Evolutionary conservation across 179 eudicot genomes (phyloP), one percentile per base, ranked within the genome.

Genomic region (Nepenthes alata): DNA sequence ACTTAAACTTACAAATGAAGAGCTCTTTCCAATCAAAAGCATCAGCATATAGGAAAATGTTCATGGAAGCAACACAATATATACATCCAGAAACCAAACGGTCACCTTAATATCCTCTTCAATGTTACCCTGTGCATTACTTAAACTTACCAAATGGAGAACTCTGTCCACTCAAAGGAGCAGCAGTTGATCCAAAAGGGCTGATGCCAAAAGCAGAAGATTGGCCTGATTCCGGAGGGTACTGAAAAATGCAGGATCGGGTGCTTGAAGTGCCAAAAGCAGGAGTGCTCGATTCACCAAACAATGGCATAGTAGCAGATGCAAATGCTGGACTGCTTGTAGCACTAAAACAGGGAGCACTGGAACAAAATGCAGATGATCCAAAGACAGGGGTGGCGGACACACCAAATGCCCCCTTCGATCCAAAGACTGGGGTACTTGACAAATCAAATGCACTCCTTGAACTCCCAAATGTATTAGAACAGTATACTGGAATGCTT

Each of bases 111-210:
- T 49, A 49, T 50, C 5, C 13, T 11, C 53, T 13, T 10, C 12
- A 25, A 25, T 25, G 25, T 25, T 25, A 25, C 25, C 25, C 25
- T 25, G 25, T 25, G 25, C 25, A 25, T 25, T 25, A 25, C 25
- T 25, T 0, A 50, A 64, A 25, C 91, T 76, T 73, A 85, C 98
- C 96, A 69, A 87, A 85, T 1, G 90, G 62, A 63, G 95, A 73
- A 66, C 82, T 80, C 57, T 75, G 88, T 57, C 85, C 76, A 61
- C 86, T 87, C 77, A 89, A 89, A 58, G 89, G 61, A 57, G 91
- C 69, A n/a, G 89, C 55, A 35, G 93, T 48, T 37, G 86, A 36
- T 34, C 88, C 89, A 77, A 91, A 88, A 47, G 78, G 75, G 70
- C 79, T 70, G 75, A 74, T 82, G 34, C 90, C 95, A 67, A 87